Conservation (phyloP, 805 yeast genomes). For the Millerozyma miso region DNA sequence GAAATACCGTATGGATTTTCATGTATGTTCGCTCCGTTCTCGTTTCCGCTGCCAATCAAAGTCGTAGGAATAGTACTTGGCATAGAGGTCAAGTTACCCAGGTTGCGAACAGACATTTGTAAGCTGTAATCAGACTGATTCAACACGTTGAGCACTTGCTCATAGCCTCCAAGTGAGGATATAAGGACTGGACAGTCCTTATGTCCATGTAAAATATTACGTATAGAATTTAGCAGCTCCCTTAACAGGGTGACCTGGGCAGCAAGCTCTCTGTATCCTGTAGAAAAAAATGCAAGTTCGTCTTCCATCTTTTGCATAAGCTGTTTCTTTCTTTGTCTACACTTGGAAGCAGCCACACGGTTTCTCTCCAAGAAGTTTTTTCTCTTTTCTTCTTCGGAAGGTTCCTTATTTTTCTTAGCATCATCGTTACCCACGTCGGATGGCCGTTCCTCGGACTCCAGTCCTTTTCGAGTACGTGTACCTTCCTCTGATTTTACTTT, state of each 20-base stretch:
- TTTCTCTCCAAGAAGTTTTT: conserved; percentile 81
- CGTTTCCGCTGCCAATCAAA: conserved; percentile 14
- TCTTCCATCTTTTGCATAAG: conserved; percentile 78
- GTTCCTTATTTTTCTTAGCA: conserved; percentile 5
- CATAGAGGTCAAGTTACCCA: conserved; percentile 22
- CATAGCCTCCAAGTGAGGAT: conserved; percentile 45
- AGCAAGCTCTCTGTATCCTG: conserved; percentile 65
- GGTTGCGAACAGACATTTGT: conserved; percentile 20
- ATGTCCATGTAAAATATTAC: conserved; percentile 46
- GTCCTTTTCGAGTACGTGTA: conserved; percentile 1
- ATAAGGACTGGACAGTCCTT: conserved; percentile 43
- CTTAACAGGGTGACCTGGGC: conserved; percentile 54
- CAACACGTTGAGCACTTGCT: conserved; percentile 40
- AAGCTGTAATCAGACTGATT: conserved; percentile 28
- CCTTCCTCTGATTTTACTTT: neutral
- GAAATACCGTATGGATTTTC: neutral
- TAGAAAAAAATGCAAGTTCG: conserved; percentile 65
- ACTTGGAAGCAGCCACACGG: conserved; percentile 91
- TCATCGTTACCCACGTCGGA: conserved; percentile 1
- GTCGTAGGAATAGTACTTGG: conserved; percentile 40
- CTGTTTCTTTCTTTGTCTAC: conserved; percentile 91
- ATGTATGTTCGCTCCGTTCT: neutral
- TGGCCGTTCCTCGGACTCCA: conserved; percentile 1
- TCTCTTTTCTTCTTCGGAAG: conserved; percentile 44
- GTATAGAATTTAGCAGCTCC: conserved; percentile 51